Conservation (phyloP, 441 rosid species). For the Geranium incanum region DNA sequence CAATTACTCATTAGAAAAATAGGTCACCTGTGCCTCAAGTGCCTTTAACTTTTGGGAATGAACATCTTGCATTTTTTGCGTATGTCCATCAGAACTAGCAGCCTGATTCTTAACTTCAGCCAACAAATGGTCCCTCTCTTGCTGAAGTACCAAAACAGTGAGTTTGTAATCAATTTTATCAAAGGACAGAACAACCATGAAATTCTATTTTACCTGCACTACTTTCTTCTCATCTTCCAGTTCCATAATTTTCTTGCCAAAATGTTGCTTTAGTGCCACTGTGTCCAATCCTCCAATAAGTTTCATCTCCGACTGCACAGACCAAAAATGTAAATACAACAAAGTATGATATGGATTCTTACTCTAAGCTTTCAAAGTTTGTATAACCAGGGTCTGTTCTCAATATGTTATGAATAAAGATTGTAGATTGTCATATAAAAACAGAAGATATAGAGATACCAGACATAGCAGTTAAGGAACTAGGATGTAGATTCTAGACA, state of each 20-base stretch:
- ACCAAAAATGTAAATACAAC: conserved; percentile 14
- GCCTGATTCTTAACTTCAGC: conserved; percentile 85
- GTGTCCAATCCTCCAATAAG: conserved; percentile 68
- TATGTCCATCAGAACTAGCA: conserved; percentile 70
- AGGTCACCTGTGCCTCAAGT: conserved; percentile 76
- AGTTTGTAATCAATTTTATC: conserved; percentile 13
- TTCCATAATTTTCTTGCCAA: conserved; percentile 88
- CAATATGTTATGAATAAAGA: neutral
- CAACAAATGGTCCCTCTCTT: conserved; percentile 79
- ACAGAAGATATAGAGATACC: neutral
- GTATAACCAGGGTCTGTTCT: neutral
- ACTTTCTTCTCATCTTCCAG: conserved; percentile 82
- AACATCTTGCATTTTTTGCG: conserved; percentile 71
- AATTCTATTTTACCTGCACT: conserved; percentile 57
- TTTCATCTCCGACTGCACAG: conserved; percentile 88
- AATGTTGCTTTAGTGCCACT: conserved; percentile 78
- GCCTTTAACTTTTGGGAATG: conserved; percentile 78
- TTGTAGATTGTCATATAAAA: neutral
- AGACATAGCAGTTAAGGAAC: neutral
- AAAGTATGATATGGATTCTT: conserved; percentile 1
- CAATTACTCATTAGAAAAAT: neutral
- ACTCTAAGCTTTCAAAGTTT: neutral
- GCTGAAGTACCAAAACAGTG: conserved; percentile 40
- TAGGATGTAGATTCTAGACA: neutral
- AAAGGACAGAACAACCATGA: conserved; percentile 11